A percentile compares a stretch with the other conserved stretches of the same genome.
Conservation (phyloP, 257 asterid species). For the Nicotiana attenuata region DNA sequence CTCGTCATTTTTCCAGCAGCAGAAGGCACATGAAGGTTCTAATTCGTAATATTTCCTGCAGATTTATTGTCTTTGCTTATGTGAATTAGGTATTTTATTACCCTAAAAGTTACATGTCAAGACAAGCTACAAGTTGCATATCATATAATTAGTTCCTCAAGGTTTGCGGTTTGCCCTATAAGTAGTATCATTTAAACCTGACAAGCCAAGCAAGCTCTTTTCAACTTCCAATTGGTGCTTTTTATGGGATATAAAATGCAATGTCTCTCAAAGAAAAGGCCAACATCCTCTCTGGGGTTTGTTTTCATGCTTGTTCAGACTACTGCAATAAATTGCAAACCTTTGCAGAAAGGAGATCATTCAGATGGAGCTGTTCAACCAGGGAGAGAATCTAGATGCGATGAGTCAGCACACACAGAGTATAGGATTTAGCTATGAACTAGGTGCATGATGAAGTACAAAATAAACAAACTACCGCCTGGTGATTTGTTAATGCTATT, state of each 20-base stretch:
- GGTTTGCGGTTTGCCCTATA: too few relatives aligned
- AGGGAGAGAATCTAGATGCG: neutral
- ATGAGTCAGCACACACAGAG: neutral
- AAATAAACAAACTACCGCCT: constrained; percentile 25
- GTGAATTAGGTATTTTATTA: too few relatives aligned
- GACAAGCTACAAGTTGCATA: too few relatives aligned
- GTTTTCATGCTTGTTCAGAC: neutral
- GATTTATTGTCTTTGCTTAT: too few relatives aligned
- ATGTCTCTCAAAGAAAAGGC: neutral
- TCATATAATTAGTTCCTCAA: too few relatives aligned
- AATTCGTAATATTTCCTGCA: too few relatives aligned
- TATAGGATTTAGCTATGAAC: neutral
- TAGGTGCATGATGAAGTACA: neutral
- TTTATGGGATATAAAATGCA: neutral
- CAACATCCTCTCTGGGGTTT: neutral
- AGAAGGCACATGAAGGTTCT: too few relatives aligned
- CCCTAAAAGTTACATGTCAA: too few relatives aligned
- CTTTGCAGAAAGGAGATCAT: neutral
- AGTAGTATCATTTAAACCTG: neutral
- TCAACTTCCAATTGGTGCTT: neutral
- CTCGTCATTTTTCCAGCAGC: too few relatives aligned
- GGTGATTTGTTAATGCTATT: constrained; percentile 22
- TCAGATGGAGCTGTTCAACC: neutral
- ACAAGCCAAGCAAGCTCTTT: neutral
- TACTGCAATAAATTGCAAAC: neutral